These are phyloP conservation scores for Cryptosporidium bovis DNA, from an alignment of 169 alveolate species.

Conservation along the genomic window DNA sequence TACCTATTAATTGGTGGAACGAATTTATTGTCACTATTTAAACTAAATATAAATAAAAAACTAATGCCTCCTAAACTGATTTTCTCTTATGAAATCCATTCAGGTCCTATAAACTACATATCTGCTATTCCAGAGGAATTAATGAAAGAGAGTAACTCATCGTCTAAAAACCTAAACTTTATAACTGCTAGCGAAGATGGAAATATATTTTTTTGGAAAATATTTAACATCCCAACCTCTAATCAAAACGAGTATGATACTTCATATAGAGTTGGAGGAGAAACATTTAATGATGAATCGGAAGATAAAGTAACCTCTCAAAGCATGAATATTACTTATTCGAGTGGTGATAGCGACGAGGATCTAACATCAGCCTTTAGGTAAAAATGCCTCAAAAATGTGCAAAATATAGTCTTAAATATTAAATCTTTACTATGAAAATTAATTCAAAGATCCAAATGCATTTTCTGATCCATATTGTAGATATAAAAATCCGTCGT, in stretches of 20 bases:
- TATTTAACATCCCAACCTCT: conserved; percentile 1
- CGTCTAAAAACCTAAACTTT: not conserved
- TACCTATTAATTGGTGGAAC: conserved; percentile 51
- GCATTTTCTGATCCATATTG: conserved; percentile 86
- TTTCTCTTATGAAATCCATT: conserved; percentile 60
- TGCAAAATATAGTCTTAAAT: too few relatives aligned
- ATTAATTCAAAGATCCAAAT: conserved; percentile 74
- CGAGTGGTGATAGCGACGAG: conserved; percentile 57
- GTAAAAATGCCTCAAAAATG: not conserved
- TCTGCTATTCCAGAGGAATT: conserved; percentile 26
- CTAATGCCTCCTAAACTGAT: conserved; percentile 6
- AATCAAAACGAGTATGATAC: not conserved
- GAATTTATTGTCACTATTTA: conserved; percentile 17
- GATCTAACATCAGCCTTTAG: conserved; percentile 71
- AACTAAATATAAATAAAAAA: conserved; percentile 6
- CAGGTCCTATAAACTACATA: conserved; percentile 39
- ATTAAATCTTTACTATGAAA: too few relatives aligned
- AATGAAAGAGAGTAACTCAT: not conserved
- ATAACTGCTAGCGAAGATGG: conserved; percentile 66
- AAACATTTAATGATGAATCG: not conserved
- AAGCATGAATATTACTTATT: conserved; percentile 6
- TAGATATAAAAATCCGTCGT: conserved; percentile 86
- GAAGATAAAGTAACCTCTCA: conserved; percentile 4
- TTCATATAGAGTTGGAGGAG: not conserved
- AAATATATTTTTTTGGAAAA: conserved; percentile 50